phyloP scores from a whole-genome alignment of 2,329 filamentous ascomycete species.

The Fusarium gaditjirri region DNA sequence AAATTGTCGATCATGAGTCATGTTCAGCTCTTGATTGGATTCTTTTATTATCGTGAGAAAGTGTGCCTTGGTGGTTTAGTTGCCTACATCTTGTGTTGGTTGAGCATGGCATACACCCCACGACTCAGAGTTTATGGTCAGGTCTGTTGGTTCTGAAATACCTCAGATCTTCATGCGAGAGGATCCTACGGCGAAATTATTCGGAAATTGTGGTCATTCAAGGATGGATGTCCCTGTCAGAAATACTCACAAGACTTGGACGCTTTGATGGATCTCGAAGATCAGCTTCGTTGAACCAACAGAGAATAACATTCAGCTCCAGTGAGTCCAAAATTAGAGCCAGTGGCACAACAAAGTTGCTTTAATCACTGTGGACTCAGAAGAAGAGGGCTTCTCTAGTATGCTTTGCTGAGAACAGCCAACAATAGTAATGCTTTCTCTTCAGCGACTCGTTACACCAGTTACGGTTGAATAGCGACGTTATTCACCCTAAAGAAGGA shows the following conservation, averaged over 20 bases:
- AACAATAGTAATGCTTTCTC: neutral
- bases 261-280: neutral
- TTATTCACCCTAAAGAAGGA: neutral
- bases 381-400: neutral
- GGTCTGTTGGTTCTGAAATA: conserved; percentile 5
- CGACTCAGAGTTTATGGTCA: neutral
- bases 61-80: neutral
- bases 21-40: neutral
- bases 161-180: neutral
- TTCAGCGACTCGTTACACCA: neutral
- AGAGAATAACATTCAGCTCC: neutral
- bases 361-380: neutral
- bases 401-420: too few species aligned
- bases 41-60: neutral
- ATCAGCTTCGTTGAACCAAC: neutral
- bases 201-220: neutral
- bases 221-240: too few species aligned
- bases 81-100: neutral
- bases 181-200: neutral
- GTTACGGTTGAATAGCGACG: too few species aligned
- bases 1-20: neutral
- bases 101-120: neutral
- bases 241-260: neutral
- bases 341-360: neutral
- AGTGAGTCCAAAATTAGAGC: neutral